A percentile compares a stretch with the other conserved stretches of the same genome.
Evolutionary conservation across 805 yeast genomes (phyloP).

Genomic region (Candida endomychidarum): DNA sequence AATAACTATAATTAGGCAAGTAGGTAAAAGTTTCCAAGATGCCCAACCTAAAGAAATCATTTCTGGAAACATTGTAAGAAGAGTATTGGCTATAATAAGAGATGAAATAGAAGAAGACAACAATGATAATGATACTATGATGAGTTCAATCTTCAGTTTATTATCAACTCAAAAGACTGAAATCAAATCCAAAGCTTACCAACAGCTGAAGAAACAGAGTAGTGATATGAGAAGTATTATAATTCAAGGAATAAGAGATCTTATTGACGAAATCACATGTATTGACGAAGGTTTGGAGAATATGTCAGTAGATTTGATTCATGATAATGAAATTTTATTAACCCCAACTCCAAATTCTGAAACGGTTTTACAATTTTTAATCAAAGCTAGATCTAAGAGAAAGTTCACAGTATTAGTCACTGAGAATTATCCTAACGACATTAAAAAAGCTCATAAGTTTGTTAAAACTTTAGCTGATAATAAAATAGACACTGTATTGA

Average conservation of each 20-base stretch:
- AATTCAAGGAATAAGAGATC: constrained; percentile 88
- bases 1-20: constrained; percentile 64
- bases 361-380: constrained; percentile 82
- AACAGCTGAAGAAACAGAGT: constrained; percentile 42
- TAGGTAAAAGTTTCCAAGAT: constrained; percentile 66
- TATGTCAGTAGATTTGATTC: constrained; percentile 90
- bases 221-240: constrained; percentile 79
- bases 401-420: constrained; percentile 89
- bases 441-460: constrained; percentile 72
- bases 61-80: constrained; percentile 86
- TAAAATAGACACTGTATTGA: constrained; percentile 83
- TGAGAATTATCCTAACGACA: constrained; percentile 88
- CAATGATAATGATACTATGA: constrained; percentile 48
- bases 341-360: constrained; percentile 95
- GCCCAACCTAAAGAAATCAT: constrained; percentile 91
- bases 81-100: constrained; percentile 82
- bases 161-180: constrained; percentile 40
- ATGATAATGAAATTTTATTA: constrained; percentile 79
- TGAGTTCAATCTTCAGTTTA: constrained; percentile 83
- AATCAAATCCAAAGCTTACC: constrained; percentile 25
- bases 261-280: constrained; percentile 86
- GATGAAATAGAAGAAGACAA: constrained; percentile 67
- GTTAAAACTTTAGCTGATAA: constrained; percentile 79
- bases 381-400: constrained; percentile 86
- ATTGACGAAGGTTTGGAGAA: constrained; percentile 89